These are phyloP conservation scores for Epichloe glyceriae DNA, from an alignment of 2,329 filamentous ascomycete species.

Conservation along the genomic window DNA sequence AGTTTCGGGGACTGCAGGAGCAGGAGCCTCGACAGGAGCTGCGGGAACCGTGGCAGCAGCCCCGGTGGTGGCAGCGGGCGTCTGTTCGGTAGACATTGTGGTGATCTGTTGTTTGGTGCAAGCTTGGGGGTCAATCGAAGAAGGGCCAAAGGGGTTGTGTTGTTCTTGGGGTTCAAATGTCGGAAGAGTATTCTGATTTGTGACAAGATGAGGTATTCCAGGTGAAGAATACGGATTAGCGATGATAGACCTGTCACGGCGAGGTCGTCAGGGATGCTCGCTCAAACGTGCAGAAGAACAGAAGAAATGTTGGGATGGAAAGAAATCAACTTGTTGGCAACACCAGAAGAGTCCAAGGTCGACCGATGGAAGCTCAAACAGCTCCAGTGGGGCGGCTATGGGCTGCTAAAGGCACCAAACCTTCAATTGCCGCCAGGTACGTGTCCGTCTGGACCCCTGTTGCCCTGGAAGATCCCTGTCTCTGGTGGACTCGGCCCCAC, in stretches of 20 bases:
- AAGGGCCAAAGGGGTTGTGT: neutral
- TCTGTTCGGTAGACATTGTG: slow-evolving; percentile 15
- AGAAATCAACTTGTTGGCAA: neutral
- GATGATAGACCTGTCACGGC: too few species aligned
- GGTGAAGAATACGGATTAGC: too few species aligned
- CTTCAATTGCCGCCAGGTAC: neutral
- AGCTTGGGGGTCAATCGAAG: neutral
- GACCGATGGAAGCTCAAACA: neutral
- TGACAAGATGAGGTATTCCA: too few species aligned
- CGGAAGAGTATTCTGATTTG: too few species aligned
- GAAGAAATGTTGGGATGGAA: neutral
- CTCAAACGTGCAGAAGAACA: neutral
- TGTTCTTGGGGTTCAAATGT: neutral
- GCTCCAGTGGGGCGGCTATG: neutral
- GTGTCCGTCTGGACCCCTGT: neutral
- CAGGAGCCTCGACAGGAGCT: slow-evolving; percentile 6
- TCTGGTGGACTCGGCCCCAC: too few species aligned
- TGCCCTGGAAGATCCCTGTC: neutral
- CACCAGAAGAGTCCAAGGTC: neutral
- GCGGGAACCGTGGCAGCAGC: slow-evolving; percentile 10
- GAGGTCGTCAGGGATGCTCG: neutral
- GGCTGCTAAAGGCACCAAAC: neutral
- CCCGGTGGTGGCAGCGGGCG: slow-evolving; percentile 6
- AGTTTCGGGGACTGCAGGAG: slow-evolving; percentile 12
- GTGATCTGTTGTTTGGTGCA: neutral